Base-by-base conservation (phyloP, 164 flowering plant species). In the Piper betle region DNA sequence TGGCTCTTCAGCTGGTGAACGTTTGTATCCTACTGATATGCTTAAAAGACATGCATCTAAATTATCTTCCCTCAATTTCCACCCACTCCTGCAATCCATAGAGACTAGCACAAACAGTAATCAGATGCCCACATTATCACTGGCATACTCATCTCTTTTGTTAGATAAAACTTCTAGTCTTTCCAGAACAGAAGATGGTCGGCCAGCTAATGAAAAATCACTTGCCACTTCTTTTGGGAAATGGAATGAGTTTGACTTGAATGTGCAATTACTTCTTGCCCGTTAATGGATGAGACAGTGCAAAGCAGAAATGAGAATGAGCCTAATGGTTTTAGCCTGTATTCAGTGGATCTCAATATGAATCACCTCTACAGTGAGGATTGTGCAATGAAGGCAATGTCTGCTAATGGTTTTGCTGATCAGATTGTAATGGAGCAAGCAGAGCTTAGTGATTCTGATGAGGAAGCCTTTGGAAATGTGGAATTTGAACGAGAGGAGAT, bases 401-500 rank as follows among this genome's bases (percentile, higher is more conserved):
- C 59, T 55, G 43, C 62, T 53, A 81, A 77, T 62, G 72, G 68
- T 65, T 54, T 58, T 3, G 71, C 67, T 60, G 87, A 84, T 18
- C 81, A 64, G 54, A 90, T 93, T 68, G 89, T 90, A 64, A 93
- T 93, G 99, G 99, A 93, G 60, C 97, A 84, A 62, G 99, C 90
- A 78, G 99, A 93, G 72, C 73, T 93, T 46, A 93, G 99, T 69
- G 99, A 90, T 67, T 88, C 99, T 41, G 99, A 93, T 66, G 99
- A 88, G 57, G 99, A 88, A 72, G 67, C 72, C 60, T 90, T 76
- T 69, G 97, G 85, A 71, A 64, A 80, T 69, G 96, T 93, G 0
- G 91, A 93, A 75, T 93, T 93, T 74, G 99, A 93, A 73, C 75
- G 91, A 62, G 99, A 93, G 75, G 99, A 93, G 79, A 90, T 90